phyloP scores from a whole-genome alignment of 1,284 basidiomycete species.

The Peniophora sp. region DNA sequence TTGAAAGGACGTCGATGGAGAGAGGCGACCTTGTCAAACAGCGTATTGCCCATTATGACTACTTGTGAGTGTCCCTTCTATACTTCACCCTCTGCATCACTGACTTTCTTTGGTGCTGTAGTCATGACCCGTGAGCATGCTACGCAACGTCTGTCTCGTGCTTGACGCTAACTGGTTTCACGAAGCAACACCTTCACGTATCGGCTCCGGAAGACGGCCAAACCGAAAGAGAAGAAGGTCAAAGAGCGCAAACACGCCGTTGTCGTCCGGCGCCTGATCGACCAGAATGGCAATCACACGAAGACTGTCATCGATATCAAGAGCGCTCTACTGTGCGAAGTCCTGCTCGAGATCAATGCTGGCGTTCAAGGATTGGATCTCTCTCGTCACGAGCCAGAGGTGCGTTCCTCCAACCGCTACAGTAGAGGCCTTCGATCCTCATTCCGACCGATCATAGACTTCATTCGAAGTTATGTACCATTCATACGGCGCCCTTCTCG shows the following conservation, averaged over 20 bases:
- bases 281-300: slow-evolving; percentile 12
- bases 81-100: not conserved
- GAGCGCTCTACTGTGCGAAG: slow-evolving; percentile 12
- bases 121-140: not conserved
- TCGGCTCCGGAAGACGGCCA: slow-evolving; percentile 15
- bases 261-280: slow-evolving; percentile 15
- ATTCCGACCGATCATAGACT: not conserved
- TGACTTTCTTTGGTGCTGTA: not conserved
- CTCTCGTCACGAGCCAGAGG: not conserved
- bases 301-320: slow-evolving; percentile 15
- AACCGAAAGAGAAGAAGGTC: slow-evolving; percentile 11
- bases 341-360: slow-evolving; percentile 14
- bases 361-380: slow-evolving; percentile 11
- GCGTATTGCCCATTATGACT: slow-evolving; percentile 16
- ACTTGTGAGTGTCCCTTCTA: slow-evolving; percentile 11
- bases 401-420: slow-evolving; percentile 6
- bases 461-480: not conserved
- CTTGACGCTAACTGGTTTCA: not conserved
- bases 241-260: slow-evolving; percentile 15
- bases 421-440: not conserved
- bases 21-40: slow-evolving; percentile 6
- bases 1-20: not conserved
- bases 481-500: not conserved
- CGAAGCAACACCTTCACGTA: slow-evolving; percentile 13
- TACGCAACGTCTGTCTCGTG: not conserved